Evolutionary conservation across 108 stramenopile species (phyloP).

Genomic region (Cyclostephanos tholiformis): DNA sequence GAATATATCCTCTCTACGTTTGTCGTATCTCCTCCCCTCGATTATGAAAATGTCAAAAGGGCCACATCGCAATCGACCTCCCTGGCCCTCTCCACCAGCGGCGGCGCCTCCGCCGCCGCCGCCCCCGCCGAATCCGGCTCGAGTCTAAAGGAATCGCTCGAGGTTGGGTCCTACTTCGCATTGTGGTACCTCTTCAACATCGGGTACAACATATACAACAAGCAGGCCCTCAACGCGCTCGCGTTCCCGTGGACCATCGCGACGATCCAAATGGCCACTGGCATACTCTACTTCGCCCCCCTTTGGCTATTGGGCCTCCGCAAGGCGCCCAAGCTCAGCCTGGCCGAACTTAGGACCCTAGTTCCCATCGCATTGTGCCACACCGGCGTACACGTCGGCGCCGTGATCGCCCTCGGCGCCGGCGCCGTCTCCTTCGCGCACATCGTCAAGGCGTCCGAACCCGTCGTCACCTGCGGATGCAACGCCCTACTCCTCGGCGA

Average conservation of each 20-base stretch:
- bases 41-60: neutral
- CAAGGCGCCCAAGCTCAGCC: conserved; percentile 89
- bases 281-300: conserved; percentile 87
- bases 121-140: conserved; percentile 49
- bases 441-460: conserved; percentile 99
- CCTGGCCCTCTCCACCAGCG: conserved; percentile 66
- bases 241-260: conserved; percentile 95
- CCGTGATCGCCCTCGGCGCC: conserved; percentile 96
- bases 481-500: conserved; percentile 91
- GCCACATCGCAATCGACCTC: conserved; percentile 43
- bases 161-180: conserved; percentile 90
- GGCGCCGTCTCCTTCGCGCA: conserved; percentile 99
- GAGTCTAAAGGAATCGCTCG: conserved; percentile 69
- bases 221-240: conserved; percentile 92
- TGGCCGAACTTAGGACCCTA: conserved; percentile 86
- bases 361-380: conserved; percentile 96
- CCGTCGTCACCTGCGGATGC: conserved; percentile 93
- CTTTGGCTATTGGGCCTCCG: conserved; percentile 89
- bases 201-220: conserved; percentile 99
- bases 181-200: conserved; percentile 99
- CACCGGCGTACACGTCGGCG: conserved; percentile 96
- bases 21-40: neutral
- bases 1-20: too few species aligned
- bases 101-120: conserved; percentile 56
- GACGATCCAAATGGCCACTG: conserved; percentile 94